A percentile compares a stretch with the other conserved stretches of the same genome.
Evolutionary conservation across 768 basidiomycete genomes (phyloP).

Genomic region (Crucibulum laeve): DNA sequence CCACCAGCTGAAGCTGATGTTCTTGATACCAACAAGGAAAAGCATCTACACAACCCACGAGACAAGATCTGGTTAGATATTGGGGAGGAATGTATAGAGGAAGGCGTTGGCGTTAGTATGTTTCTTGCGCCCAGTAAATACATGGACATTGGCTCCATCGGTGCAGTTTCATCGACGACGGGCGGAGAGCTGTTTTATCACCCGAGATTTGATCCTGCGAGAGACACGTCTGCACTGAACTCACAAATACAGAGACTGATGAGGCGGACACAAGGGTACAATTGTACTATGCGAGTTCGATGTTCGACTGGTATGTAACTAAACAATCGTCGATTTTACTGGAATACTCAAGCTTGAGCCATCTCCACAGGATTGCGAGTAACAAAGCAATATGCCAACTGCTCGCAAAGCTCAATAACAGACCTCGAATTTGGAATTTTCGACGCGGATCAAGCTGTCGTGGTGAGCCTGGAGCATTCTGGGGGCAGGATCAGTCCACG

Average conservation of each 20-base stretch:
- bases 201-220: slow-evolving; percentile 74
- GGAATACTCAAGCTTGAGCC: background rate
- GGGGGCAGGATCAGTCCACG: slow-evolving; percentile 65
- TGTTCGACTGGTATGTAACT: slow-evolving; percentile 69
- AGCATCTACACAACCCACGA: slow-evolving; percentile 73
- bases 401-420: slow-evolving; percentile 59
- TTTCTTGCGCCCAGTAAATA: slow-evolving; percentile 79
- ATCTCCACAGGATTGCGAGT: slow-evolving; percentile 52
- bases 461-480: slow-evolving; percentile 70
- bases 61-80: slow-evolving; percentile 75
- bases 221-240: slow-evolving; percentile 62
- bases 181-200: slow-evolving; percentile 93
- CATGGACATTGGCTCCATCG: slow-evolving; percentile 86
- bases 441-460: slow-evolving; percentile 79
- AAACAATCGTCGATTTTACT: background rate
- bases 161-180: slow-evolving; percentile 66
- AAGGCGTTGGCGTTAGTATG: slow-evolving; percentile 86
- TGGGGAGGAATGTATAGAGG: slow-evolving; percentile 84
- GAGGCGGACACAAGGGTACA: slow-evolving; percentile 69
- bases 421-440: slow-evolving; percentile 78
- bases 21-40: slow-evolving; percentile 86
- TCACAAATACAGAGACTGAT: slow-evolving; percentile 75
- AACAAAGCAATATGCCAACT: slow-evolving; percentile 67
- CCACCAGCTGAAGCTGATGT: slow-evolving; percentile 57
- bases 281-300: slow-evolving; percentile 76